A percentile compares a stretch with the other conserved stretches of the same genome.
Conservation (phyloP, 495 filamentous ascomycete species). For the Aspergillus ostianus region DNA sequence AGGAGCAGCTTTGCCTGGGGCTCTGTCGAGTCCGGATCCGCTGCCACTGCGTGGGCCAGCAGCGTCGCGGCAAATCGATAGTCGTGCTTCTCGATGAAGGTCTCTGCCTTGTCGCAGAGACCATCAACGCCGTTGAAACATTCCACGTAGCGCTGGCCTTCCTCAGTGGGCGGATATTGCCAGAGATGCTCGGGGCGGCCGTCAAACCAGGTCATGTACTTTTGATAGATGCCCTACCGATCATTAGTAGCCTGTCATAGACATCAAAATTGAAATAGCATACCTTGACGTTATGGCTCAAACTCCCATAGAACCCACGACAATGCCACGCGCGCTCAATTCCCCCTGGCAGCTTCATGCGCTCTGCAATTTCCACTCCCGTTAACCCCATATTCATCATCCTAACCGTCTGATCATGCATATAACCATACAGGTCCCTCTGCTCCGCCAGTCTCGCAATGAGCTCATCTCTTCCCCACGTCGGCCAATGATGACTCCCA, state of each 20-base stretch:
- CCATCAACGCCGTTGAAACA: conserved; percentile 23
- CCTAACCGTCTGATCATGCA: conserved; percentile 37
- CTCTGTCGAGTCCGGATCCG: conserved; percentile 8
- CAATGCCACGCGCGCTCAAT: conserved; percentile 23
- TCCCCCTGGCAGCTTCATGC: conserved; percentile 18
- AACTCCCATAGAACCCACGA: conserved; percentile 34
- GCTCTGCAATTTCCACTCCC: conserved; percentile 35
- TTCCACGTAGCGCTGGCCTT: conserved; percentile 26
- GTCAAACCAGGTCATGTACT: conserved; percentile 42
- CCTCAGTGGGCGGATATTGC: conserved; percentile 30
- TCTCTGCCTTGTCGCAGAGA: conserved; percentile 12
- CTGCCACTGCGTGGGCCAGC: conserved; percentile 20
- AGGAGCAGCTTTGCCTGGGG: conserved; percentile 2
- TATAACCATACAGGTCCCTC: conserved; percentile 34
- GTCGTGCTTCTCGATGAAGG: conserved; percentile 13
- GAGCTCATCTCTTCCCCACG: conserved; percentile 25
- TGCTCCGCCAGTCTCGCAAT: conserved; percentile 20
- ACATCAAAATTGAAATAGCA: no score
- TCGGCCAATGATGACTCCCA: conserved; percentile 29
- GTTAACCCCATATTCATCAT: conserved; percentile 29
- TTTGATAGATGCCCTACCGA: conserved; percentile 31
- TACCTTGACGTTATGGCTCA: conserved; percentile 38
- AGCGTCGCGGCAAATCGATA: conserved; percentile 24
- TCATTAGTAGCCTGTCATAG: no score
- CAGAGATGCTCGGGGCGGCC: conserved; percentile 37